phyloP scores from a whole-genome alignment of 164 flowering plant genomes.

The Kingdonia uniflora region DNA sequence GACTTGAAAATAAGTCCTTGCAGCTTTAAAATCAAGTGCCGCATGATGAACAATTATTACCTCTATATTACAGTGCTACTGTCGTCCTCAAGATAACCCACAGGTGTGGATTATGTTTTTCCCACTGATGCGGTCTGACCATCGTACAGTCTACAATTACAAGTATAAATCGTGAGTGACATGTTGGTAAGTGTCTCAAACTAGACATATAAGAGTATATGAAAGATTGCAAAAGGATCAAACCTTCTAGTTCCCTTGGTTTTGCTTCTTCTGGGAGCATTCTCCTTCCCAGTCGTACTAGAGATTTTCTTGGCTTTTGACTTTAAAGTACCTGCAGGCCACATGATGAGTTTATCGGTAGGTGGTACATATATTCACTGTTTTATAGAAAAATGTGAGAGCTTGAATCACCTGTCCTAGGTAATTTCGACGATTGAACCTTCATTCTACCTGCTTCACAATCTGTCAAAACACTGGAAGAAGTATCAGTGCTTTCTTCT shows the following conservation, averaged over 20 bases:
- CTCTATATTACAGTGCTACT: no score
- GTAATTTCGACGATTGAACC: conserved; percentile 29
- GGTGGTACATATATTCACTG: not conserved
- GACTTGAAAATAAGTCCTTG: no score
- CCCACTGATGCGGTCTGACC: no score
- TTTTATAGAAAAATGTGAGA: not conserved
- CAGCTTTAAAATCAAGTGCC: no score
- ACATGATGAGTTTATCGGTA: not conserved
- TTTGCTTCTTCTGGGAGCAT: conserved; percentile 20
- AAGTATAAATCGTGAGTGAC: no score
- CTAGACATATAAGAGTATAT: not conserved
- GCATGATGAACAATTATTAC: no score
- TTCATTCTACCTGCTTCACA: conserved; percentile 26
- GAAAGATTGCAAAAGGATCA: not conserved
- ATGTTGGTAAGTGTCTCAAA: not conserved
- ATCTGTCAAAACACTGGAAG: conserved; percentile 38
- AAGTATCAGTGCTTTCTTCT: conserved; percentile 30
- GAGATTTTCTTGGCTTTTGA: conserved; percentile 27
- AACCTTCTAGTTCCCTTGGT: conserved; percentile 31
- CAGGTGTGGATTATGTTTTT: no score
- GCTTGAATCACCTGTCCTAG: conserved; percentile 30
- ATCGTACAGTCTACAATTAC: not conserved
- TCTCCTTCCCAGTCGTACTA: conserved; percentile 8
- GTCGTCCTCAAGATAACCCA: no score
- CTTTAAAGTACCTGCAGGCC: conserved; percentile 27